These are phyloP conservation scores for Emmonsiellopsis sp. DNA, from an alignment of 2,329 filamentous ascomycete genomes.

Conservation along the genomic window DNA sequence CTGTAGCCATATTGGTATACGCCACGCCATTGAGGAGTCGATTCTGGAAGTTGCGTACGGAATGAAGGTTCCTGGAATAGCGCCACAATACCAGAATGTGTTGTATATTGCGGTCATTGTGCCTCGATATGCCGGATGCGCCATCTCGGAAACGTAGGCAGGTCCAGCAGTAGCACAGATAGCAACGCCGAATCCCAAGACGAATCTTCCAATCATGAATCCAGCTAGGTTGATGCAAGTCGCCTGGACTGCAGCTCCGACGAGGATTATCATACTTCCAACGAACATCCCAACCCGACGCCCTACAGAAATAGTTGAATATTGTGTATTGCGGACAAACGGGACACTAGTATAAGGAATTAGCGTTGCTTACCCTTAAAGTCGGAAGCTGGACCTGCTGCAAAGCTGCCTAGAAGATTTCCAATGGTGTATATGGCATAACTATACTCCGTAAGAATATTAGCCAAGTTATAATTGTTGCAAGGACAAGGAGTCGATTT, in stretches of 20 bases:
- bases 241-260: slow-evolving; percentile 20
- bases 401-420: slow-evolving; percentile 35
- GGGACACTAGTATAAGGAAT: not conserved
- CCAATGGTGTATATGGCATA: slow-evolving; percentile 40
- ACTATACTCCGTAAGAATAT: not conserved
- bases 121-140: slow-evolving; percentile 26
- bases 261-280: slow-evolving; percentile 18
- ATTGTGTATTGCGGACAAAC: not conserved
- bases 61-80: slow-evolving; percentile 42
- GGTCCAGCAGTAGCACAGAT: slow-evolving; percentile 20
- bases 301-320: slow-evolving; percentile 7
- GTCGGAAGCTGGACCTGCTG: slow-evolving; percentile 35
- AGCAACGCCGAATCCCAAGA: slow-evolving; percentile 23
- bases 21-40: slow-evolving; percentile 44
- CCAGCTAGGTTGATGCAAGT: slow-evolving; percentile 16
- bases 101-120: slow-evolving; percentile 34
- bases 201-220: slow-evolving; percentile 23
- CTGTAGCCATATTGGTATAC: slow-evolving; percentile 50
- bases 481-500: not conserved
- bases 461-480: not conserved
- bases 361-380: slow-evolving; percentile 19
- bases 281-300: slow-evolving; percentile 20
- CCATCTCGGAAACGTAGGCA: slow-evolving; percentile 29
- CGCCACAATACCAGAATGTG: slow-evolving; percentile 34
- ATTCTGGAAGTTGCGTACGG: slow-evolving; percentile 30